A percentile compares a stretch with the other conserved stretches of the same genome.
phyloP scores from a whole-genome alignment of 2,329 filamentous ascomycete genomes.

The Leptosphaerulina australis region DNA sequence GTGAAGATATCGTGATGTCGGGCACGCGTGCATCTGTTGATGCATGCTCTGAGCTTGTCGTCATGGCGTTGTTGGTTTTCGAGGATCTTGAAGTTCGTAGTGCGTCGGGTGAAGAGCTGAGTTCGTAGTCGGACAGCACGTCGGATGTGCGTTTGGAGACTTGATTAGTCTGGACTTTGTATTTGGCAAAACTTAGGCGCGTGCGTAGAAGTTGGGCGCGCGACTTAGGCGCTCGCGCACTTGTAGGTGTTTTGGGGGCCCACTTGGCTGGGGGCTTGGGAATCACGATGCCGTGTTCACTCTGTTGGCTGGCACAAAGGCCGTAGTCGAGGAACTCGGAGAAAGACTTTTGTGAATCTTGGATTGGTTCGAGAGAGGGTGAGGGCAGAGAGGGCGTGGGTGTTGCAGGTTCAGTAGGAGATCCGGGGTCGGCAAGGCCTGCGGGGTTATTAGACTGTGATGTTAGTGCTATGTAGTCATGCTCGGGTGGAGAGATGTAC shows the following conservation, averaged over 20 bases:
- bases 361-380: slow-evolving; percentile 25
- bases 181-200: slow-evolving; percentile 72
- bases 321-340: slow-evolving; percentile 57
- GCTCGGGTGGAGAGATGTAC: slow-evolving; percentile 24
- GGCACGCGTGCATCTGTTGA: slow-evolving; percentile 19
- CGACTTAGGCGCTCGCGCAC: slow-evolving; percentile 46
- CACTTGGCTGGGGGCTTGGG: slow-evolving; percentile 3
- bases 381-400: slow-evolving; percentile 24
- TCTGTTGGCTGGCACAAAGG: slow-evolving; percentile 50
- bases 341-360: slow-evolving; percentile 50
- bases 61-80: slow-evolving; percentile 26
- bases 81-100: slow-evolving; percentile 2
- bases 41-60: background rate
- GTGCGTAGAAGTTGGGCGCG: slow-evolving; percentile 70
- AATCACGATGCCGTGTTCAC: slow-evolving; percentile 24
- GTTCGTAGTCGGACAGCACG: slow-evolving; percentile 53
- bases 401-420: slow-evolving; percentile 45
- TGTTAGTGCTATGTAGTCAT: slow-evolving; percentile 30
- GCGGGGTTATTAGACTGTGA: slow-evolving; percentile 34
- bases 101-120: slow-evolving; percentile 27
- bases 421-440: slow-evolving; percentile 37
- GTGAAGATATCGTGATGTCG: slow-evolving; percentile 41
- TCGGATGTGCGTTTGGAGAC: slow-evolving; percentile 66
- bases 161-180: slow-evolving; percentile 78
- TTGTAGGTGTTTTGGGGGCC: slow-evolving; percentile 16